Conservation (phyloP, 2,329 filamentous ascomycete species). For the Ophiocordyceps sinensis region DNA sequence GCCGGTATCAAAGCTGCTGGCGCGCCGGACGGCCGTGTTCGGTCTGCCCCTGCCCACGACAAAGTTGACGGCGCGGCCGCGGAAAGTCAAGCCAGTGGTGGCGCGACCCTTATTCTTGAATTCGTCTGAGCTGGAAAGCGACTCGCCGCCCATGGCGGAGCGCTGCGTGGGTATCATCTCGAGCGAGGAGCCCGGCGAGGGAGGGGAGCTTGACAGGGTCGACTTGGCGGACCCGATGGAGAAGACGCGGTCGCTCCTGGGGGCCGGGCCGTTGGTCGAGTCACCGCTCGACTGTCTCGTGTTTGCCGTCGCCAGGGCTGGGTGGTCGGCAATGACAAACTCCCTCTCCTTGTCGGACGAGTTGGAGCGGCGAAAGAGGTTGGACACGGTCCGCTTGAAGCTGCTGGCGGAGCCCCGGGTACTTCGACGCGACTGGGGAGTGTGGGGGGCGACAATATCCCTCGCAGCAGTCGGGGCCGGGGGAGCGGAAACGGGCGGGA, state of each 20-base stretch:
- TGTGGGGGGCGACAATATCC: neutral
- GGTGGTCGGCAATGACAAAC: constrained; percentile 7
- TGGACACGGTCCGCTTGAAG: constrained; percentile 35
- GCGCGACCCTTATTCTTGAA: constrained; percentile 36
- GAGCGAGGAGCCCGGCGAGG: constrained; percentile 32
- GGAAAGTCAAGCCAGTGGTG: constrained; percentile 34
- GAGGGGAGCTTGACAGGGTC: constrained; percentile 33
- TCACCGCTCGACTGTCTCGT: constrained; percentile 10
- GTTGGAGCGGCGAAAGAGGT: constrained; percentile 30
- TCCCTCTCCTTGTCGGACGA: constrained; percentile 16
- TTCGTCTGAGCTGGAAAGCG: constrained; percentile 27
- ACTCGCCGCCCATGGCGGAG: constrained; percentile 10
- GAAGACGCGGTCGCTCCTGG: constrained; percentile 22
- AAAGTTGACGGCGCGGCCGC: constrained; percentile 34
- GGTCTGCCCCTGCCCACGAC: constrained; percentile 14
- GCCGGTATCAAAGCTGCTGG: constrained; percentile 34
- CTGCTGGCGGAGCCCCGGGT: constrained; percentile 28
- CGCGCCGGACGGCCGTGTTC: constrained; percentile 17
- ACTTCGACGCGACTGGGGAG: constrained; percentile 22
- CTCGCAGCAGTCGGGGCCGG: constrained; percentile 4
- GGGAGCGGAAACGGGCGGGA: neutral
- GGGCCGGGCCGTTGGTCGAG: constrained; percentile 13
- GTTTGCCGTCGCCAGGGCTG: neutral
- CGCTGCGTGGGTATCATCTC: constrained; percentile 22
- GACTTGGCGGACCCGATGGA: constrained; percentile 31